Conservation (phyloP, 2,329 filamentous ascomycete species). For the Polychaeton citri region DNA sequence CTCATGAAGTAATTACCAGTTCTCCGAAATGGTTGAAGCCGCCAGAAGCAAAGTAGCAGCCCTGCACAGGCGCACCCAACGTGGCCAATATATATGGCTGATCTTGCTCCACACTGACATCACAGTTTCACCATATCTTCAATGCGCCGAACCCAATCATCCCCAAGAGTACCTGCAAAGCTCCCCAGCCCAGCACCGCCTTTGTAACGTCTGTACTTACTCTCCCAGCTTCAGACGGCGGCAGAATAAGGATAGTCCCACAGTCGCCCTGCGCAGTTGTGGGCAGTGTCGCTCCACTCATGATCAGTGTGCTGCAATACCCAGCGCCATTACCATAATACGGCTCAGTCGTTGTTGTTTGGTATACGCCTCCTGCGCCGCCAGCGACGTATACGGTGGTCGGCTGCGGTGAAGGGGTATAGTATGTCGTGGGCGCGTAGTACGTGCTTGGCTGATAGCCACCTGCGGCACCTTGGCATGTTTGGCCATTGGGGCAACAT, state of each 20-base stretch:
- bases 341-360: slow-evolving; percentile 5
- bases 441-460: slow-evolving; percentile 8
- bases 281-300: slow-evolving; percentile 18
- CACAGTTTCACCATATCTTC: neutral
- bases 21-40: too few relatives aligned
- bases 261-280: slow-evolving; percentile 19
- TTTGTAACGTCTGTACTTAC: neutral
- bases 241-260: slow-evolving; percentile 23
- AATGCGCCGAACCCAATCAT: neutral
- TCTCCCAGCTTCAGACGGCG: slow-evolving; percentile 6
- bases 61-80: too few relatives aligned
- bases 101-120: too few relatives aligned
- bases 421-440: too few relatives aligned
- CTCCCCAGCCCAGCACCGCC: neutral
- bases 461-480: slow-evolving; percentile 14
- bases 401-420: slow-evolving; percentile 3
- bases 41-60: too few relatives aligned
- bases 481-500: slow-evolving; percentile 20
- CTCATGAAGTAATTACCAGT: too few relatives aligned
- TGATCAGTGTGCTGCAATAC: slow-evolving; percentile 23
- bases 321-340: slow-evolving; percentile 5
- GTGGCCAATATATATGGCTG: too few relatives aligned
- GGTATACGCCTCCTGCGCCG: slow-evolving; percentile 6
- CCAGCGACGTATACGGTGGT: slow-evolving; percentile 9
- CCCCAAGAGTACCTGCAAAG: neutral